Evolutionary conservation across 208 protist species (phyloP), one percentile per base, ranked within the genome.

Genomic region (Strigomonas galati): DNA sequence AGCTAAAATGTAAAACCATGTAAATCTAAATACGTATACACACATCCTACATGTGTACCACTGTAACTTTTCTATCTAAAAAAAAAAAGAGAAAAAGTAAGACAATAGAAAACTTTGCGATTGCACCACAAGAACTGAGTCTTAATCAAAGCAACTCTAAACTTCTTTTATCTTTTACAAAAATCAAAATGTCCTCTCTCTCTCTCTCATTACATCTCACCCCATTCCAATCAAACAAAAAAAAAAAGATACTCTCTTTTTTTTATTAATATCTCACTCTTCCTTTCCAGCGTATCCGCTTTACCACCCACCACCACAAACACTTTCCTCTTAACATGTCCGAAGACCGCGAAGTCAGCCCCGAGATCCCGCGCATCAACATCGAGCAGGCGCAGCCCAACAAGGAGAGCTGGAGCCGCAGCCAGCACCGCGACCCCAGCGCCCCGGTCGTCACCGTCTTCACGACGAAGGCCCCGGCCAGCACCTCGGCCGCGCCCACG

Each of bases 271-370:
- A 4, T 40, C 35, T 30, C 49, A 44, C 19, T 27, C 6, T 17
- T n/a, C 17, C 48, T 35, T 37, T 27, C 49, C 43, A 21, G 21
- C n/a, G 6, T 60, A 62, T 40, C 49, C 40, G 40, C 44, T 51
- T 27, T 57, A 23, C 31, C n/a, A 56, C 31, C 24, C 32, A 46
- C 14, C 3, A n/a, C 28, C 32, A 56, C 17, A 58, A 2, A 12
- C 48, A 43, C 59, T 24, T 55, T 19, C 14, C 26, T 0, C 19
- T 28, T 15, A 23, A 6, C 9, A 7, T 40, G 27, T 35, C 21
- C 30, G 23, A 51, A 0, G 23, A 15, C 7, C 62, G 67, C 32
- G 73, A 74, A 24, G 32, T 48, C 19, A 74, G 68, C 63, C 73
- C 68, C 19, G 37, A 54, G 26, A 64, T 74, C 40, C 35, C 62